Evolutionary conservation across 768 basidiomycete genomes (phyloP).

Genomic region (Sporobolomyces roseus): DNA sequence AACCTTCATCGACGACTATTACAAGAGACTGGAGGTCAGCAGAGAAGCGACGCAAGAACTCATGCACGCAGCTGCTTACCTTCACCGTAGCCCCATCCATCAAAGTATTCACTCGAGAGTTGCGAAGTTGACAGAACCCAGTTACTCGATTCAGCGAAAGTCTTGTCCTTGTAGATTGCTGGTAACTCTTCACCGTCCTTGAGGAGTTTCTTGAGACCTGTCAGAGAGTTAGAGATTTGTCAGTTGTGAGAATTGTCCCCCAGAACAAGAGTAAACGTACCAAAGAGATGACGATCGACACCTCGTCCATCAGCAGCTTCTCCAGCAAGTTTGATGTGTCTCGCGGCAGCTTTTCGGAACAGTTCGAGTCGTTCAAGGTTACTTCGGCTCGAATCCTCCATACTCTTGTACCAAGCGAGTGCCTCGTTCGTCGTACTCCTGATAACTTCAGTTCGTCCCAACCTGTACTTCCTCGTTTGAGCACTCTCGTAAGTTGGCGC

Average conservation of each 20-base stretch:
- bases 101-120: constrained; percentile 70
- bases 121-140: constrained; percentile 95
- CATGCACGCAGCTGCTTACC: constrained; percentile 53
- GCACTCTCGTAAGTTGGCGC: constrained; percentile 72
- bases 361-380: constrained; percentile 60
- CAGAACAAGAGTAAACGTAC: neutral
- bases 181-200: constrained; percentile 66
- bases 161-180: constrained; percentile 46
- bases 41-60: neutral
- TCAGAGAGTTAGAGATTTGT: neutral
- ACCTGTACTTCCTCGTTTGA: constrained; percentile 86
- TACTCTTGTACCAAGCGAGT: constrained; percentile 81
- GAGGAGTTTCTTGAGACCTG: constrained; percentile 71
- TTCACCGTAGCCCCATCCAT: constrained; percentile 97
- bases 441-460: constrained; percentile 92
- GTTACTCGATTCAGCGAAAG: constrained; percentile 66
- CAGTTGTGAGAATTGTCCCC: neutral
- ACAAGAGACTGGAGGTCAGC: neutral
- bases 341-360: constrained; percentile 69
- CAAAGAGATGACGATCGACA: constrained; percentile 92
- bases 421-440: constrained; percentile 76
- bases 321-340: constrained; percentile 78
- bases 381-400: constrained; percentile 60
- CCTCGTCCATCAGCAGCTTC: constrained; percentile 94
- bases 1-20: constrained; percentile 40